These are phyloP conservation scores for Cenchrus americanus DNA, from an alignment of 176 grass and related monocot genomes.

Conservation along the genomic window DNA sequence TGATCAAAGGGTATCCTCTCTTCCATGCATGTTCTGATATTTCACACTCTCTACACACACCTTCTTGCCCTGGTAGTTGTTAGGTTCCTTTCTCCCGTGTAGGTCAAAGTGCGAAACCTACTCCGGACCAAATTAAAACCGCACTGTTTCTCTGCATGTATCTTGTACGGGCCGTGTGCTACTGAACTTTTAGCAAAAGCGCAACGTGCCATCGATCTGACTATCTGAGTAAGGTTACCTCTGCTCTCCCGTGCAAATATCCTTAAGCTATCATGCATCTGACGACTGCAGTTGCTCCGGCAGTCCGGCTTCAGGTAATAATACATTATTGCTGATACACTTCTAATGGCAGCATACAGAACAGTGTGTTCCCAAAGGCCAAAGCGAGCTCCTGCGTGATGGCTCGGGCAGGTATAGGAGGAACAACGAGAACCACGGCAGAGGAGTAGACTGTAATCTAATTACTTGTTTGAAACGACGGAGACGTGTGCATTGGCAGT, in stretches of 20 bases:
- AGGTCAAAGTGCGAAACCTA: neutral
- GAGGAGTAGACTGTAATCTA: conserved; percentile 17
- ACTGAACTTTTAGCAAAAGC: neutral
- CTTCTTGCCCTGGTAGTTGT: neutral
- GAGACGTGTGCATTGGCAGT: too few relatives aligned
- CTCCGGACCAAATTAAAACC: neutral
- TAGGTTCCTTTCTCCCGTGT: neutral
- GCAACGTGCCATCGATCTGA: neutral
- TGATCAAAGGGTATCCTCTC: conserved; percentile 52
- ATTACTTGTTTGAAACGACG: neutral
- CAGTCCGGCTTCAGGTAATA: conserved; percentile 39
- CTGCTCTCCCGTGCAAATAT: neutral
- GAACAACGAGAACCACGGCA: neutral
- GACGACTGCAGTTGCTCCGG: neutral
- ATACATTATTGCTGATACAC: conserved; percentile 22
- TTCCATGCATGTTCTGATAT: neutral
- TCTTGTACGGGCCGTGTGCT: neutral
- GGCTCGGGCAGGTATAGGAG: conserved; percentile 22
- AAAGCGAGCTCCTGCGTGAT: conserved; percentile 48
- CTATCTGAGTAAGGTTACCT: neutral
- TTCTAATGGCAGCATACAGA: conserved; percentile 68
- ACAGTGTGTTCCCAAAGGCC: conserved; percentile 48
- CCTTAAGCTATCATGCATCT: neutral
- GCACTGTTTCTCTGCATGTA: neutral
- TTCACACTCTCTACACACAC: neutral